A percentile compares a stretch with the other conserved stretches of the same genome.
phyloP scores from a whole-genome alignment of 805 yeast species.

The Candida ovalis region DNA sequence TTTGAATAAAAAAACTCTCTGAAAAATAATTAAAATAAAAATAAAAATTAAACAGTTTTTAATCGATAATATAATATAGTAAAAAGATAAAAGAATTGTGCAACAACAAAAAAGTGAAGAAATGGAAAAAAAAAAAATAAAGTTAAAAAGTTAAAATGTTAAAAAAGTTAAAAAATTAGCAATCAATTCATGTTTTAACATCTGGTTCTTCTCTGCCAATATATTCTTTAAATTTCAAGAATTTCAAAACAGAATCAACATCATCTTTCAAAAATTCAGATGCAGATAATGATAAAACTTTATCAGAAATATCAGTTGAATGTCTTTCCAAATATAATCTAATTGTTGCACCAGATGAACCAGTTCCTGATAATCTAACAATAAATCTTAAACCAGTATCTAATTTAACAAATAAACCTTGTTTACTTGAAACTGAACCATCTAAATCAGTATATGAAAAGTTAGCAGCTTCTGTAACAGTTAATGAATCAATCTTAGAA shows the following conservation, averaged over 20 bases:
- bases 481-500: conserved; percentile 45
- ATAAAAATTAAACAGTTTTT: no score
- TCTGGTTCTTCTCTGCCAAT: conserved; percentile 85
- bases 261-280: conserved; percentile 66
- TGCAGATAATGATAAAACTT: conserved; percentile 43
- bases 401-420: conserved; percentile 83
- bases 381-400: conserved; percentile 81
- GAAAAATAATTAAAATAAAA: no score
- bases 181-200: conserved; percentile 62
- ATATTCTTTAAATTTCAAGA: conserved; percentile 66
- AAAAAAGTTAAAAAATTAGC: neutral
- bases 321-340: conserved; percentile 88
- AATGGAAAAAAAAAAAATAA: neutral
- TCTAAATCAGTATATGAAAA: conserved; percentile 92
- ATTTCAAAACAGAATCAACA: conserved; percentile 57
- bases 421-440: conserved; percentile 83
- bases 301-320: conserved; percentile 52
- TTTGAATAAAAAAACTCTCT: no score
- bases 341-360: conserved; percentile 96
- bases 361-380: conserved; percentile 93
- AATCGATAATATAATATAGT: no score
- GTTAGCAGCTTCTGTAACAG: conserved; percentile 75
- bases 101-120: no score
- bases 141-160: neutral
- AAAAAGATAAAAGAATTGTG: no score